phyloP scores from a whole-genome alignment of 2,329 filamentous ascomycete species.

The Thielaviopsis punctulata region DNA sequence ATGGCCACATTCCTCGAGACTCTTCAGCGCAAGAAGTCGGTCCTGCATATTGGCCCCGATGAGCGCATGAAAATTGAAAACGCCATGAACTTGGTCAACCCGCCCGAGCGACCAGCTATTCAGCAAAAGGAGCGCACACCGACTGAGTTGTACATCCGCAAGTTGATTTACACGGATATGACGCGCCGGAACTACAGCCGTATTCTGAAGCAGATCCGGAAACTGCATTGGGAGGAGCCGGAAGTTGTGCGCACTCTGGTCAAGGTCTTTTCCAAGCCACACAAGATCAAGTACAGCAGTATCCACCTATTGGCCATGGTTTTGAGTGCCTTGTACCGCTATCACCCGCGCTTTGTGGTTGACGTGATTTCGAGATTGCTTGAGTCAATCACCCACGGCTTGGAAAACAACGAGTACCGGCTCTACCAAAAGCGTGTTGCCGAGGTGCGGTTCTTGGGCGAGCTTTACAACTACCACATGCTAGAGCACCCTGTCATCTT shows the following conservation, averaged over 20 bases:
- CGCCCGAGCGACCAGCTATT: constrained; percentile 81
- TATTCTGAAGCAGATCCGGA: constrained; percentile 82
- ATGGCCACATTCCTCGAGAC: constrained; percentile 94
- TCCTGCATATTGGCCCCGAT: constrained; percentile 85
- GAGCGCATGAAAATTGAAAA: constrained; percentile 98
- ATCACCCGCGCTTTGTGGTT: constrained; percentile 82
- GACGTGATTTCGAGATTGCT: constrained; percentile 82
- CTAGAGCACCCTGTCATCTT: constrained; percentile 91
- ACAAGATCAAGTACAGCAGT: constrained; percentile 94
- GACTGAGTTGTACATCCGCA: constrained; percentile 80
- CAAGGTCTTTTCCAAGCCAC: constrained; percentile 89
- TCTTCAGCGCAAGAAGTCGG: constrained; percentile 84
- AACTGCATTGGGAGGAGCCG: constrained; percentile 91
- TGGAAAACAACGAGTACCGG: constrained; percentile 94
- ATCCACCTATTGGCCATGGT: constrained; percentile 86
- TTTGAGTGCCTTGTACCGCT: constrained; percentile 72
- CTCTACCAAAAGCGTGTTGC: constrained; percentile 90
- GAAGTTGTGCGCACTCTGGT: constrained; percentile 68
- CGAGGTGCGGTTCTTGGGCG: constrained; percentile 89
- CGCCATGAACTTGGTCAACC: constrained; percentile 93
- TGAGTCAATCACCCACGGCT: constrained; percentile 70
- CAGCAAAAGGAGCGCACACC: constrained; percentile 93
- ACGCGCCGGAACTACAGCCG: constrained; percentile 89
- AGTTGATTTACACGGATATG: constrained; percentile 83
- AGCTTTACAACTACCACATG: constrained; percentile 96